Conservation (phyloP, 2,329 filamentous ascomycete species). For the Eutypella sp. region DNA sequence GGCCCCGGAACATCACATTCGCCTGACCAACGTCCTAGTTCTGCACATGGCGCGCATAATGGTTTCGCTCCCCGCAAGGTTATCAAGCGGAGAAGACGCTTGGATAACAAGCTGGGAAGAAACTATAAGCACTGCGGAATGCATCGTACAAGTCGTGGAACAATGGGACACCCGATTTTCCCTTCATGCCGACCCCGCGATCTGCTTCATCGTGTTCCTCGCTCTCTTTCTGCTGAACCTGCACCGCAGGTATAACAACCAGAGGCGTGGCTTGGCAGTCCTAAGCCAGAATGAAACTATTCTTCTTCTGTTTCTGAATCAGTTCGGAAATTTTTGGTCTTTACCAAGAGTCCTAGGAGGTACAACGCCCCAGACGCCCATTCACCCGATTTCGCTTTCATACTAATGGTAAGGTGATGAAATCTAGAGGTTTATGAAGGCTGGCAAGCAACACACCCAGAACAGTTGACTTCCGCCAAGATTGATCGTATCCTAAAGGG, state of each 20-base stretch:
- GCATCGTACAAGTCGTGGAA: conserved; percentile 22
- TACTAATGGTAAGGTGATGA: too few relatives aligned
- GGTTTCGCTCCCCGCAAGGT: conserved; percentile 10
- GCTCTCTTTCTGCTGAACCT: conserved; percentile 26
- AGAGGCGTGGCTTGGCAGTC: not conserved
- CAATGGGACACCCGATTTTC: conserved; percentile 29
- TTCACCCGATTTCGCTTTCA: not conserved
- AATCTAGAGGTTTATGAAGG: conserved; percentile 2
- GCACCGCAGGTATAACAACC: conserved; percentile 17
- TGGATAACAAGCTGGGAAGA: conserved; percentile 25
- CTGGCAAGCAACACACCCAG: conserved; percentile 1
- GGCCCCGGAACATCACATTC: conserved; percentile 19
- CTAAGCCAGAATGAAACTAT: conserved; percentile 12
- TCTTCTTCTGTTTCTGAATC: conserved; percentile 17
- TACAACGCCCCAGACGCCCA: conserved; percentile 2
- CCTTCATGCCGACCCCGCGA: conserved; percentile 28
- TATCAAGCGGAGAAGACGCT: conserved; percentile 7
- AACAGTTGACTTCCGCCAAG: conserved; percentile 9
- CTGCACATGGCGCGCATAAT: conserved; percentile 20
- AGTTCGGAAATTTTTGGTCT: conserved; percentile 19
- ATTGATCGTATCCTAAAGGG: conserved; percentile 11
- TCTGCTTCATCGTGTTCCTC: conserved; percentile 26
- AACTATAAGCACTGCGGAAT: conserved; percentile 25
- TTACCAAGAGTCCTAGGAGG: conserved; percentile 16
- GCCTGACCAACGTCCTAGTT: conserved; percentile 21